Evolutionary conservation across 2,329 filamentous ascomycete species (phyloP).

Genomic region (Proliferodiscus dingleyae): DNA sequence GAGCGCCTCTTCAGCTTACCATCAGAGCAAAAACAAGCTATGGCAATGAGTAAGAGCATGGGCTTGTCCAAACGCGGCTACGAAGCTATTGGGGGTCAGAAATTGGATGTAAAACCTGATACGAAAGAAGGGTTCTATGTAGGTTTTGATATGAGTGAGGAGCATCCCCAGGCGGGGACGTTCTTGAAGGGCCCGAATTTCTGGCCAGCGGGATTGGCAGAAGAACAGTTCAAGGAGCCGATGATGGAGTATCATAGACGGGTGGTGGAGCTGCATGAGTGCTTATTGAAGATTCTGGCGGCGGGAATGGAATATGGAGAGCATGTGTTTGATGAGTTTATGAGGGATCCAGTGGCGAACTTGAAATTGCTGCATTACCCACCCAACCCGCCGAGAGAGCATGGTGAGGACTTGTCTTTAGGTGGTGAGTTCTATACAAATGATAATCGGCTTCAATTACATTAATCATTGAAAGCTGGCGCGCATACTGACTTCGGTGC

Average conservation of each 20-base stretch:
- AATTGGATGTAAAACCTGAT: constrained; percentile 38
- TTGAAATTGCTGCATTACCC: constrained; percentile 45
- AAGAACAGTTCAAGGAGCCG: constrained; percentile 32
- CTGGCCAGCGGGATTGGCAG: constrained; percentile 35
- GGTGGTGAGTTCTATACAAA: constrained; percentile 2
- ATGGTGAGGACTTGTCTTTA: constrained; percentile 7
- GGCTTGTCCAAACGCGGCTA: constrained; percentile 41
- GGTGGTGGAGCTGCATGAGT: constrained; percentile 32
- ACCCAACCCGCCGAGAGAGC: constrained; percentile 29
- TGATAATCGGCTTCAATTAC: constrained; percentile 28
- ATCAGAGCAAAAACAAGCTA: constrained; percentile 38
- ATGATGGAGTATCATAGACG: constrained; percentile 37
- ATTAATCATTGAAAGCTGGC: constrained; percentile 28
- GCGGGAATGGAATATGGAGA: constrained; percentile 38
- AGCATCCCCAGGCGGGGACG: constrained; percentile 33
- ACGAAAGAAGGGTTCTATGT: constrained; percentile 38
- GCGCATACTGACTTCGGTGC: constrained; percentile 49
- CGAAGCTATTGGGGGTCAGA: constrained; percentile 41
- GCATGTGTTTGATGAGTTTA: constrained; percentile 38
- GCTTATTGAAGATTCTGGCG: constrained; percentile 38
- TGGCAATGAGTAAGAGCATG: constrained; percentile 34
- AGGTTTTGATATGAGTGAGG: constrained; percentile 35
- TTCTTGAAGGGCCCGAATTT: constrained; percentile 38
- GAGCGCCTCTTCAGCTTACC: constrained; percentile 44
- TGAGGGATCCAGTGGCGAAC: constrained; percentile 36